Base-by-base conservation (phyloP, 2,329 filamentous ascomycete species). In the Aspergillus proliferans region DNA sequence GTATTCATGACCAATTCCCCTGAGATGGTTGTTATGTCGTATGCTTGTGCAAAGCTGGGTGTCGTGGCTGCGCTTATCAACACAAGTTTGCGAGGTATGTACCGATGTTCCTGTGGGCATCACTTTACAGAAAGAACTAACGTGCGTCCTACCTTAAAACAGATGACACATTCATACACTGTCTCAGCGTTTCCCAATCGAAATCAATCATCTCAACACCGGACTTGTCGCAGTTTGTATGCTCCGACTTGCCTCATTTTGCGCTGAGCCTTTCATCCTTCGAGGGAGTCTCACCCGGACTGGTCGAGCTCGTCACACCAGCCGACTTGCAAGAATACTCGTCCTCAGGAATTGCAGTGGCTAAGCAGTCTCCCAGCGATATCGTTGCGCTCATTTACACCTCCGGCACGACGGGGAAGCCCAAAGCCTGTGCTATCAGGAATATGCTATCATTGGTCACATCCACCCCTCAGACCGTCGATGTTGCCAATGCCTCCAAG, bases 1-100 rank as follows among this genome's bases (percentile, higher is more conserved):
- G 66, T 77, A 2, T 77, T 75, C 58, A 74, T 68, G 43, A 72
- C 66, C 10, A 78, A 78, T 52, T 76, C 73, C 0, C 74, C 73
- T 0, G 75, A 77, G 52, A 76, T 77, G 71, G 65, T 76, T 2
- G 62, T 76, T 15, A 61, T 62, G 1, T 61, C 71, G 12, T 66
- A 73, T 42, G 74, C 74, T 1, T 58, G 77, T n/a, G 68, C 72
- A 0, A 76, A 74, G 50, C 49, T 77, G 33, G 72, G 74, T 15
- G 72, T 69, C 12, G 67, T 74, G 5, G 65, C 68, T 34, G 72
- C 71, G 3, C 61, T 77, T 51, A 69, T 77, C 22, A 77, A 77
- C 53, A 73, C 64, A 9, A 75, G 71, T 47, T 61, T 77, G 8
- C 62, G 73, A 61, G 72, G 74, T 75, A 66, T 52, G 56, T 51